phyloP scores from a whole-genome alignment of 306 rosid species.

The Canavalia gladiata region DNA sequence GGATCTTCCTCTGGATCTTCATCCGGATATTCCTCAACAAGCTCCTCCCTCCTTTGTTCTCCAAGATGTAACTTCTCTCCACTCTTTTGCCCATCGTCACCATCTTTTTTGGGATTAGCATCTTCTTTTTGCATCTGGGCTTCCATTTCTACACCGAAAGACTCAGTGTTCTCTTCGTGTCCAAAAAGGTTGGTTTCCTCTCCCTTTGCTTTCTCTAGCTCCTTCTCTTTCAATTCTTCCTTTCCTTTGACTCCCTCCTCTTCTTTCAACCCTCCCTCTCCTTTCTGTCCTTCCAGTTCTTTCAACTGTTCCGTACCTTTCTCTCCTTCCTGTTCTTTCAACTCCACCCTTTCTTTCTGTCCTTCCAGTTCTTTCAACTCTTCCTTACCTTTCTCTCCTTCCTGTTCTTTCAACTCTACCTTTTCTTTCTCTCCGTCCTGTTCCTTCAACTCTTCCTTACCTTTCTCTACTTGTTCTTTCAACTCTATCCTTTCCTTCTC shows the following conservation, averaged over 20 bases:
- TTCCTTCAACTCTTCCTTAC: constrained; percentile 37
- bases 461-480: constrained; percentile 25
- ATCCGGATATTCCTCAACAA: constrained; percentile 59
- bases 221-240: constrained; percentile 45
- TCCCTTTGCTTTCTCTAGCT: constrained; percentile 42
- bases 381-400: constrained; percentile 7
- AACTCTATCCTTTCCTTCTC: constrained; percentile 24
- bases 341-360: constrained; percentile 43
- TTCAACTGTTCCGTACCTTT: constrained; percentile 31
- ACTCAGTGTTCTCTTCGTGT: constrained; percentile 41
- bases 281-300: constrained; percentile 16
- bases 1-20: constrained; percentile 62
- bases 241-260: constrained; percentile 26
- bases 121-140: constrained; percentile 50
- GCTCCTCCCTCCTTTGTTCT: constrained; percentile 61
- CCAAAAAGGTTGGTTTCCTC: constrained; percentile 48
- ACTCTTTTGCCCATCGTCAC: constrained; percentile 49
- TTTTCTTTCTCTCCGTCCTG: constrained; percentile 31
- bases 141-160: constrained; percentile 42
- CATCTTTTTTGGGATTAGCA: constrained; percentile 43
- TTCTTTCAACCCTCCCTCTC: constrained; percentile 16
- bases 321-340: constrained; percentile 40
- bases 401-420: constrained; percentile 30
- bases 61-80: constrained; percentile 62
- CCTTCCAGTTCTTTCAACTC: constrained; percentile 38